These are phyloP conservation scores for Buddleja alternifolia DNA, from an alignment of 257 asterid species.

Conservation along the genomic window DNA sequence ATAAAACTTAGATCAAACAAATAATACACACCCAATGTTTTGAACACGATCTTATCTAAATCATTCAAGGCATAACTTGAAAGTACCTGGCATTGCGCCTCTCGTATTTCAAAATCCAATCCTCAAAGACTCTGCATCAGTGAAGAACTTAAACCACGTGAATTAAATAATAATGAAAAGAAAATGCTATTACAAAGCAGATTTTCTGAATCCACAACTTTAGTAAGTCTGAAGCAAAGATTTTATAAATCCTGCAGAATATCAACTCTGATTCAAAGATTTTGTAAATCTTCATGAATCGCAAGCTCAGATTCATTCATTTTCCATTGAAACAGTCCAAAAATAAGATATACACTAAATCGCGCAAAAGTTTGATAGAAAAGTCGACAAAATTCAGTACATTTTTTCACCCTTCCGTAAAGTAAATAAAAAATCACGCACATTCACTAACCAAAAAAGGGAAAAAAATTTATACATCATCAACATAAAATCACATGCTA, in stretches of 20 bases:
- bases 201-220: constrained; percentile 28
- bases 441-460: constrained; percentile 29
- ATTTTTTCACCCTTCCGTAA: constrained; percentile 30
- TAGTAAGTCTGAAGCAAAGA: not conserved
- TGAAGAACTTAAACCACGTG: constrained; percentile 25
- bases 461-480: constrained; percentile 5
- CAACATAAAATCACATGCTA: constrained; percentile 11
- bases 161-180: constrained; percentile 14
- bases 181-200: constrained; percentile 13
- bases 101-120: constrained; percentile 34
- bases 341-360: constrained; percentile 22
- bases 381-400: constrained; percentile 29
- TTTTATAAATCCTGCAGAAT: not conserved
- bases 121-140: constrained; percentile 47
- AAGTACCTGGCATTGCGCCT: constrained; percentile 71
- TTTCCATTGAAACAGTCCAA: constrained; percentile 35
- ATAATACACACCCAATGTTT: not conserved
- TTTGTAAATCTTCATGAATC: constrained; percentile 40
- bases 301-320: constrained; percentile 29
- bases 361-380: constrained; percentile 22
- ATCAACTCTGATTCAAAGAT: constrained; percentile 28
- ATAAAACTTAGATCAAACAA: not conserved
- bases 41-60: constrained; percentile 19
- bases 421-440: constrained; percentile 21
- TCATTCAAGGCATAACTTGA: not conserved